phyloP scores from a whole-genome alignment of 257 asterid genomes.

The Leptodermis oblonga region DNA sequence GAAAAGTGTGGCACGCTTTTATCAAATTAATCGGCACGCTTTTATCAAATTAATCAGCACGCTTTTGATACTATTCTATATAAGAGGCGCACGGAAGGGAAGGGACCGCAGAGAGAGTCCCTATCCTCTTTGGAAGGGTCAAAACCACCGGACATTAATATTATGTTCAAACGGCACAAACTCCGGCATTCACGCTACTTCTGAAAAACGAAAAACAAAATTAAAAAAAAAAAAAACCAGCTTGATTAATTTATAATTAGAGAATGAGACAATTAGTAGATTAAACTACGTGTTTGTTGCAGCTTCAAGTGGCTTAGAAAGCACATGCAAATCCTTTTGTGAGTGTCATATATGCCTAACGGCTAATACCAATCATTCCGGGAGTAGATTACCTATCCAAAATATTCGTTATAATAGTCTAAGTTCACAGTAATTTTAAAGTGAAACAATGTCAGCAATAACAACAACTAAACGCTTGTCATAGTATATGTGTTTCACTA shows the following conservation, averaged over 20 bases:
- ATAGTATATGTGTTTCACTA: no score
- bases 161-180: not conserved
- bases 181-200: constrained; percentile 48
- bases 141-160: constrained; percentile 19
- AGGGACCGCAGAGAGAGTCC: constrained; percentile 2
- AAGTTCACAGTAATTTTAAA: no score
- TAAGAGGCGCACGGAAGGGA: no score
- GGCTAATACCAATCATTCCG: constrained; percentile 11
- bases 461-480: no score
- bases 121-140: constrained; percentile 18
- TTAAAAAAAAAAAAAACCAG: constrained; percentile 11
- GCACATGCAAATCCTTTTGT: constrained; percentile 25
- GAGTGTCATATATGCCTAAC: constrained; percentile 29
- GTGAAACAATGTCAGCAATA: no score
- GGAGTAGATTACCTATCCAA: no score
- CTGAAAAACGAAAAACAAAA: no score
- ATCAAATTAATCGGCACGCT: no score
- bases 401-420: no score
- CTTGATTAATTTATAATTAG: constrained; percentile 15
- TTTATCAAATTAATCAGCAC: not conserved
- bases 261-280: no score
- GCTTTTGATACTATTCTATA: not conserved
- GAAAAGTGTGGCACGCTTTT: constrained; percentile 10
- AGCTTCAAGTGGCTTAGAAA: constrained; percentile 21
- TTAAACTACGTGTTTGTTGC: constrained; percentile 20